phyloP scores from a whole-genome alignment of 129 eudicot species.

The Flaveria robusta region DNA sequence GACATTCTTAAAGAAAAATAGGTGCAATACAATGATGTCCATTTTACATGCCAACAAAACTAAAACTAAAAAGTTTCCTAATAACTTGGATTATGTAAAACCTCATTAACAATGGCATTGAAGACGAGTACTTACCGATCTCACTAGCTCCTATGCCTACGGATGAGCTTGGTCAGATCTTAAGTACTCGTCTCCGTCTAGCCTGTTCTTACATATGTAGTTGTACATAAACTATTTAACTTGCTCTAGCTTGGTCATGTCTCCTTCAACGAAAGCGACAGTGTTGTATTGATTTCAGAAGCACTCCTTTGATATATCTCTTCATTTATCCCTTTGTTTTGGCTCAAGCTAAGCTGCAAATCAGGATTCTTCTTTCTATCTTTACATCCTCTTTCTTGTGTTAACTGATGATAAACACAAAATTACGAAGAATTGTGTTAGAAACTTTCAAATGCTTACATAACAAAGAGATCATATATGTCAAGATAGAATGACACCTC shows the following conservation, averaged over 20 bases:
- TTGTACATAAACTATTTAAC: conserved; percentile 23
- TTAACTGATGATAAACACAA: conserved; percentile 35
- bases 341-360: conserved; percentile 65
- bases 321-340: conserved; percentile 22
- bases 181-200: conserved; percentile 57
- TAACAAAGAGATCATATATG: background rate
- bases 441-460: background rate
- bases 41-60: conserved; percentile 27
- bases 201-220: conserved; percentile 20
- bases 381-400: conserved; percentile 34
- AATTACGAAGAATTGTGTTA: background rate
- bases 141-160: conserved; percentile 48
- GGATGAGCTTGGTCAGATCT: conserved; percentile 52
- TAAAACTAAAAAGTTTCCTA: background rate
- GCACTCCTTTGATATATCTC: conserved; percentile 30
- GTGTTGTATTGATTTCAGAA: conserved; percentile 60
- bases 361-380: conserved; percentile 45
- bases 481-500: conserved; percentile 37
- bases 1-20: background rate
- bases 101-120: conserved; percentile 33
- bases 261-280: conserved; percentile 67
- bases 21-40: conserved; percentile 6
- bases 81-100: conserved; percentile 1
- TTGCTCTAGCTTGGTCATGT: conserved; percentile 31
- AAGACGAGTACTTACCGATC: conserved; percentile 62